Evolutionary conservation across 2,329 filamentous ascomycete genomes (phyloP).

Genomic region (Fusarium buxicola): DNA sequence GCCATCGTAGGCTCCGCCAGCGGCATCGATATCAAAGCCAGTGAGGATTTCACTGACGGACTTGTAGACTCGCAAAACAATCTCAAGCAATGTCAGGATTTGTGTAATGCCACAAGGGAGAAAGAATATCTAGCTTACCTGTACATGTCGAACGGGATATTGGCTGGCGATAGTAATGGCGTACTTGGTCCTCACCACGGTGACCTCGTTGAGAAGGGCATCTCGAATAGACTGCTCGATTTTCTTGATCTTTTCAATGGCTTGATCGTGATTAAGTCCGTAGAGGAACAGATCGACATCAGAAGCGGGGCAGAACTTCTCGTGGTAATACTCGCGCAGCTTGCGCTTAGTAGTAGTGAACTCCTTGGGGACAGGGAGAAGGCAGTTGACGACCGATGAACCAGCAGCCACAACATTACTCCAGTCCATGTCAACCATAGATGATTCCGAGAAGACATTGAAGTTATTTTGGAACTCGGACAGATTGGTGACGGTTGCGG

Average conservation of each 20-base stretch:
- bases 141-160: conserved; percentile 85
- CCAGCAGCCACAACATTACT: conserved; percentile 84
- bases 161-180: conserved; percentile 87
- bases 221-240: conserved; percentile 82
- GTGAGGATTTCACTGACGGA: conserved; percentile 86
- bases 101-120: neutral
- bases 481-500: conserved; percentile 74
- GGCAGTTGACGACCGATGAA: conserved; percentile 81
- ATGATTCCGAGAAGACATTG: conserved; percentile 82
- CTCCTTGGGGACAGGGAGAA: conserved; percentile 75
- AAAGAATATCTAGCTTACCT: conserved; percentile 53
- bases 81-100: conserved; percentile 58
- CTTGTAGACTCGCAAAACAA: conserved; percentile 87
- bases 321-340: conserved; percentile 81
- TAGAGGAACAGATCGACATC: conserved; percentile 91
- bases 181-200: conserved; percentile 86
- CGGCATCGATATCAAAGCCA: conserved; percentile 89
- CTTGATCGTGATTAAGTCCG: conserved; percentile 80
- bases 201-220: conserved; percentile 84
- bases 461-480: conserved; percentile 84
- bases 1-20: conserved; percentile 84
- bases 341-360: conserved; percentile 72
- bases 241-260: conserved; percentile 84
- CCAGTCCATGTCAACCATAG: conserved; percentile 82
- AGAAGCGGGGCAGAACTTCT: conserved; percentile 82